Evolutionary conservation across 805 yeast genomes (phyloP).

Genomic region (Yarrowia osloensis): DNA sequence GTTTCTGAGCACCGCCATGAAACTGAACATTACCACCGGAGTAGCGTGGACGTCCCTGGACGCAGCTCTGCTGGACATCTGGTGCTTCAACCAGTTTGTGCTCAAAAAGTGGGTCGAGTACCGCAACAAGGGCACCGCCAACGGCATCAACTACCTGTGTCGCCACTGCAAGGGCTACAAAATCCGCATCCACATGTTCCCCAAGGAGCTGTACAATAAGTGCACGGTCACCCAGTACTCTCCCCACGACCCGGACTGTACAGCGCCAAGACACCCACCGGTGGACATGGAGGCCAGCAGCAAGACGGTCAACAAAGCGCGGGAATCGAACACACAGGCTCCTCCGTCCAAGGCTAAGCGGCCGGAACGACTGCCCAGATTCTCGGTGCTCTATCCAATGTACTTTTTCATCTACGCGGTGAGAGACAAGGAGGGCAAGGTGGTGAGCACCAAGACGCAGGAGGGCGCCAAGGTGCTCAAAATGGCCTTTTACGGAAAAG

Average conservation of each 20-base stretch:
- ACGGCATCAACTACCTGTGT: conserved; percentile 27
- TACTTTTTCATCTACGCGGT: conserved; percentile 29
- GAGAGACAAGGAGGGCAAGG: conserved; percentile 13
- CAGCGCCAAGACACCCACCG: conserved; percentile 7
- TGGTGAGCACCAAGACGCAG: conserved; percentile 4
- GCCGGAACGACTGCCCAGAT: conserved; percentile 18
- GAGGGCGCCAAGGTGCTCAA: conserved; percentile 26
- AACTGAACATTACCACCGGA: conserved; percentile 19
- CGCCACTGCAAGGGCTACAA: conserved; percentile 26
- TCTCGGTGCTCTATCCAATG: conserved; percentile 25
- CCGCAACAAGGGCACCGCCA: conserved; percentile 29
- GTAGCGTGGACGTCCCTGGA: conserved; percentile 27
- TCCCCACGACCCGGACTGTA: conserved; percentile 20
- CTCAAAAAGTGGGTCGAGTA: conserved; percentile 26
- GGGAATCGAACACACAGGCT: not conserved
- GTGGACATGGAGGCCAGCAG: conserved; percentile 18
- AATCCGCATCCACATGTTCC: conserved; percentile 24
- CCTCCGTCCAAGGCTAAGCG: not conserved
- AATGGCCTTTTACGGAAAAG: conserved; percentile 27
- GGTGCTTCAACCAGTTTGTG: conserved; percentile 30
- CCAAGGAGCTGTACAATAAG: conserved; percentile 20
- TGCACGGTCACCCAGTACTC: conserved; percentile 24
- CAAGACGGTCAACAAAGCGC: conserved; percentile 12
- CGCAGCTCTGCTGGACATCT: conserved; percentile 17
- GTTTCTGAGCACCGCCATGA: conserved; percentile 22